Percentiles rank a stretch among this genome's conserved stretches.
These are phyloP conservation scores for Wickerhamiella dianesei DNA, from an alignment of 805 yeast genomes.

Conservation along the genomic window DNA sequence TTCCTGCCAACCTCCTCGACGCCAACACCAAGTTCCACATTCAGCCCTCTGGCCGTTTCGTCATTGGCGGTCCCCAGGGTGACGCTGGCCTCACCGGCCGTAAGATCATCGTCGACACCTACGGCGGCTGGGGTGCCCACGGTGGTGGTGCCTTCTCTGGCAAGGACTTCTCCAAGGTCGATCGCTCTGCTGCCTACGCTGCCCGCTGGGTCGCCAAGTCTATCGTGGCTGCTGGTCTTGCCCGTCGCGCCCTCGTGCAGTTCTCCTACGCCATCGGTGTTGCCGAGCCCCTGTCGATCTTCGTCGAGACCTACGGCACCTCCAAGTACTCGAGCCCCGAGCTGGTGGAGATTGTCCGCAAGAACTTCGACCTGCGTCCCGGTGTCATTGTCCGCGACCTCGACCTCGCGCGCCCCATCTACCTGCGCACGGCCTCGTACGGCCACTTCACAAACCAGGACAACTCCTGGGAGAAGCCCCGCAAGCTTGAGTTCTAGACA, in stretches of 20 bases:
- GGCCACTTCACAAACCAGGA: slow-evolving; percentile 99
- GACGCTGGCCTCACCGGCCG: slow-evolving; percentile 99
- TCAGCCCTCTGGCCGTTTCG: slow-evolving; percentile 99
- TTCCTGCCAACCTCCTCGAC: slow-evolving; percentile 80
- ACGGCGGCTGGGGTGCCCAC: slow-evolving; percentile 99
- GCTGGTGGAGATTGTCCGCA: slow-evolving; percentile 78
- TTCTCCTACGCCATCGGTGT: slow-evolving; percentile 99
- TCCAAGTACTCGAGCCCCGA: slow-evolving; percentile 79
- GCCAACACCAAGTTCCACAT: slow-evolving; percentile 94
- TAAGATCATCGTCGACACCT: slow-evolving; percentile 98
- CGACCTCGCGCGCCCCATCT: slow-evolving; percentile 97
- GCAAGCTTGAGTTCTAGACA: slow-evolving; percentile 27
- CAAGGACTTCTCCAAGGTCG: slow-evolving; percentile 98
- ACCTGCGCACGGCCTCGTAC: slow-evolving; percentile 96
- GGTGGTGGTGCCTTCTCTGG: slow-evolving; percentile 99
- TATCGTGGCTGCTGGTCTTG: slow-evolving; percentile 83
- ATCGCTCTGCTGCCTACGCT: slow-evolving; percentile 99
- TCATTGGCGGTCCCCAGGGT: slow-evolving; percentile 99
- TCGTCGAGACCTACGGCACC: slow-evolving; percentile 97
- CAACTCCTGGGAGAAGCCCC: slow-evolving; percentile 98
- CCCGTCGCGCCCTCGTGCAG: slow-evolving; percentile 95
- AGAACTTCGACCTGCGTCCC: slow-evolving; percentile 98
- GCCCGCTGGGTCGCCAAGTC: slow-evolving; percentile 99
- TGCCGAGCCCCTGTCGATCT: slow-evolving; percentile 96
- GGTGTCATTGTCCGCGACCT: slow-evolving; percentile 96